Evolutionary conservation across 345 rosid genomes (phyloP).

Genomic region (Citrus inodora): DNA sequence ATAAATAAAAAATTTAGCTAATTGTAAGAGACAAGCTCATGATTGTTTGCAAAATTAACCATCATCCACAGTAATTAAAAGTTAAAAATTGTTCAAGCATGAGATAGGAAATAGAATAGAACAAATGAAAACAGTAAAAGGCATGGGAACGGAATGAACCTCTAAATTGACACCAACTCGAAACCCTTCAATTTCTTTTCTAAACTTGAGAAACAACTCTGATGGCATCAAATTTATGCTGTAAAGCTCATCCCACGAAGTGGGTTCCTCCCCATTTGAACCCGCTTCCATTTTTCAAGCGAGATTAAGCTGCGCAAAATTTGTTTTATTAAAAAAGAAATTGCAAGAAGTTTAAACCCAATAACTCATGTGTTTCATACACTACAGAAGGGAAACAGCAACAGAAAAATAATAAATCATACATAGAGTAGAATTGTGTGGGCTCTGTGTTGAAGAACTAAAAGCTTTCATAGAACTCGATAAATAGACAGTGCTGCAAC

Average conservation of each 20-base stretch:
- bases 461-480: neutral
- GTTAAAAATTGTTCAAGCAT: neutral
- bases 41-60: neutral
- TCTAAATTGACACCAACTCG: conserved; percentile 88
- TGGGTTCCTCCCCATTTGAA: conserved; percentile 51
- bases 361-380: neutral
- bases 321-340: neutral
- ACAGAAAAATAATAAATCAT: neutral
- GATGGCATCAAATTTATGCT: conserved; percentile 72
- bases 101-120: neutral
- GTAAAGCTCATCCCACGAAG: conserved; percentile 85
- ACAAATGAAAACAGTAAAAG: neutral
- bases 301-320: neutral
- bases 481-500: neutral
- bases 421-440: neutral
- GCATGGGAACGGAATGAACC: conserved; percentile 30
- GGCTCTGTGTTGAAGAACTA: neutral
- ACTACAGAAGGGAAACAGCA: neutral
- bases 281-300: conserved; percentile 39
- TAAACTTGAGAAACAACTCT: conserved; percentile 78
- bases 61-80: neutral
- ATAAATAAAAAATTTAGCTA: neutral
- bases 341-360: neutral
- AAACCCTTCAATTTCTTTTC: conserved; percentile 80
- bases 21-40: neutral